Evolutionary conservation across 2,329 filamentous ascomycete genomes (phyloP).

Genomic region (Ascochyta fabae): DNA sequence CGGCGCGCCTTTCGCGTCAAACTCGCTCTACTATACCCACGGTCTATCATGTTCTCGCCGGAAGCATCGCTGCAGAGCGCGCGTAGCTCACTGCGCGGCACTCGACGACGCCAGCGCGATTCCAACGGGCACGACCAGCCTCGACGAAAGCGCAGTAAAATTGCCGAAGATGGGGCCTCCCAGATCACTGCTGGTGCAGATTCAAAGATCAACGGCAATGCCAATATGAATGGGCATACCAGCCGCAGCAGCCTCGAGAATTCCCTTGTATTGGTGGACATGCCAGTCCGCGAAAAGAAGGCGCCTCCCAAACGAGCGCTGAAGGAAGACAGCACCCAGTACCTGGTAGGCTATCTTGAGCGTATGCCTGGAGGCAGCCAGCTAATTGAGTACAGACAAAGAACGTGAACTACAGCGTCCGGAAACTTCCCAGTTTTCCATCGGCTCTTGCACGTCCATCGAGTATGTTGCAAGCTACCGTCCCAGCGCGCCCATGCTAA

Average conservation of each 20-base stretch:
- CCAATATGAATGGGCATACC: slow-evolving; percentile 42
- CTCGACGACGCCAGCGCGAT: slow-evolving; percentile 54
- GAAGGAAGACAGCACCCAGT: slow-evolving; percentile 71
- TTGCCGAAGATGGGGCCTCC: slow-evolving; percentile 52
- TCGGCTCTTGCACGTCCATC: slow-evolving; percentile 73
- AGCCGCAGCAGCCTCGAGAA: slow-evolving; percentile 36
- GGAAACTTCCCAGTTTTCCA: slow-evolving; percentile 82
- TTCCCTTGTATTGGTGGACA: slow-evolving; percentile 44
- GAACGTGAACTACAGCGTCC: slow-evolving; percentile 83
- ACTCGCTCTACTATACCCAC: background rate
- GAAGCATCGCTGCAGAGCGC: slow-evolving; percentile 46
- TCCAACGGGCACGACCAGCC: slow-evolving; percentile 52
- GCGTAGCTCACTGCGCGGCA: slow-evolving; percentile 52
- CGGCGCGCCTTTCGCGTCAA: slow-evolving; percentile 18
- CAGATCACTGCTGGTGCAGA: slow-evolving; percentile 30
- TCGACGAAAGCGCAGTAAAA: slow-evolving; percentile 56
- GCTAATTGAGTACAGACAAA: slow-evolving; percentile 65
- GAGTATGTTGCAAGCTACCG: slow-evolving; percentile 58
- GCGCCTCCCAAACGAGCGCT: slow-evolving; percentile 56
- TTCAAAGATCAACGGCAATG: slow-evolving; percentile 43
- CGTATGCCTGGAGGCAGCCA: background rate
- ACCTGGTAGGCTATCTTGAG: slow-evolving; percentile 62
- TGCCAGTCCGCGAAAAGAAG: slow-evolving; percentile 52
- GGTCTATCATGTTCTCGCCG: slow-evolving; percentile 48
- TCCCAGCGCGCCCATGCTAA: slow-evolving; percentile 23